Evolutionary conservation across 768 basidiomycete species (phyloP).

Genomic region (Leccinum disarticulatum): DNA sequence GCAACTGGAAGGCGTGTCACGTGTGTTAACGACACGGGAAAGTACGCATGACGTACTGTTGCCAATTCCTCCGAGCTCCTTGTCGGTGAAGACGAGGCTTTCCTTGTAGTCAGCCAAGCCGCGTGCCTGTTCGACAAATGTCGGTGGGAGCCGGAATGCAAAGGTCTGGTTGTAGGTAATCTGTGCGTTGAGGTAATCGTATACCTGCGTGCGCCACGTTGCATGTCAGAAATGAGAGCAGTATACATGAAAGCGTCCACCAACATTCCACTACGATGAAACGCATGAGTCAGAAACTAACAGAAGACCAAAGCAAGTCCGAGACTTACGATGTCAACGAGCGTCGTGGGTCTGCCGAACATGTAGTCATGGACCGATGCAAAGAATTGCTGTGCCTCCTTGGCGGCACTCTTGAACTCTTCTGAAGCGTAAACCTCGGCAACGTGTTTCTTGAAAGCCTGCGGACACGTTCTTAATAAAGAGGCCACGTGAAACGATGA

Average conservation of each 20-base stretch:
- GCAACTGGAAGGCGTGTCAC: conserved; percentile 54
- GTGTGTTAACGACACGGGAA: not conserved
- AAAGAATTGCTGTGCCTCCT: conserved; percentile 65
- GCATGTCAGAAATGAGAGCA: conserved; percentile 13
- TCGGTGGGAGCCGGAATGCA: conserved; percentile 72
- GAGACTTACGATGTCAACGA: conserved; percentile 62
- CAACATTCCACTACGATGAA: conserved; percentile 68
- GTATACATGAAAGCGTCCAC: conserved; percentile 22
- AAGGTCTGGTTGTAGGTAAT: conserved; percentile 81
- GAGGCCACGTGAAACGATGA: conserved; percentile 40
- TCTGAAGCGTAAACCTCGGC: conserved; percentile 59
- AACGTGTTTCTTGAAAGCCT: conserved; percentile 70
- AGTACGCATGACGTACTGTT: conserved; percentile 53
- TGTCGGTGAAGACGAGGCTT: conserved; percentile 66
- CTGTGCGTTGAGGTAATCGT: conserved; percentile 77
- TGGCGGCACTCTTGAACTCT: conserved; percentile 59
- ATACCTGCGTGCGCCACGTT: conserved; percentile 50
- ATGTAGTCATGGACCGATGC: conserved; percentile 62
- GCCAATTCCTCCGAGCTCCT: conserved; percentile 61
- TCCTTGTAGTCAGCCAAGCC: conserved; percentile 78
- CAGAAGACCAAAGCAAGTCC: not conserved
- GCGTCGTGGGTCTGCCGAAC: conserved; percentile 59
- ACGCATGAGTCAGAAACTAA: conserved; percentile 14
- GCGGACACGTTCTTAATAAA: conserved; percentile 6
- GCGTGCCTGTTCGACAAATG: conserved; percentile 69